Conservation (phyloP, 352 stramenopile species). For the Aphanomyces invadans region DNA sequence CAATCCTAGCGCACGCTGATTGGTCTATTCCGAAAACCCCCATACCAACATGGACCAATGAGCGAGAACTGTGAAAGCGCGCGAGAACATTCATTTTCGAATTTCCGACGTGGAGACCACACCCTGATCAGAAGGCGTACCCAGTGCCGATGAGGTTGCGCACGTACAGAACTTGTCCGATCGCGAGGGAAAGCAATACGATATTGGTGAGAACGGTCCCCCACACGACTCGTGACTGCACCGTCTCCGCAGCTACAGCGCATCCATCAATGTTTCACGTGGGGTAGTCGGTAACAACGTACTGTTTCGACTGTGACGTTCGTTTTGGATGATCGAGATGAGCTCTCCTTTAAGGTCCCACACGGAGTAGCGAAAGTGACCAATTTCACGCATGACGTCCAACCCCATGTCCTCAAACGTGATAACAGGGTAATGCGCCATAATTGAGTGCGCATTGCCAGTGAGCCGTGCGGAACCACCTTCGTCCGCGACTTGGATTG, state of each 20-base stretch:
- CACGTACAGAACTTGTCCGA: slow-evolving; percentile 79
- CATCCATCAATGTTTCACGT: slow-evolving; percentile 14
- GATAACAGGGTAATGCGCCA: slow-evolving; percentile 71
- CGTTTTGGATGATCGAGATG: slow-evolving; percentile 69
- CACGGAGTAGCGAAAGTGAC: slow-evolving; percentile 68
- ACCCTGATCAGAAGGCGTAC: slow-evolving; percentile 29
- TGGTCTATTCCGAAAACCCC: no score
- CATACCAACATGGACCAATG: no score
- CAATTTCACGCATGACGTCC: slow-evolving; percentile 74
- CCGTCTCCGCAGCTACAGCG: slow-evolving; percentile 54
- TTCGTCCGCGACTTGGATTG: slow-evolving; percentile 31
- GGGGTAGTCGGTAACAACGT: slow-evolving; percentile 8
- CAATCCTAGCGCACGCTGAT: no score
- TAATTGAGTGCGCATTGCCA: slow-evolving; percentile 46
- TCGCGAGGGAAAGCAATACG: slow-evolving; percentile 65
- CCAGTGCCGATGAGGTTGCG: slow-evolving; percentile 67
- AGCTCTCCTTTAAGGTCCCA: slow-evolving; percentile 72
- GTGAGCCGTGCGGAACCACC: slow-evolving; percentile 43
- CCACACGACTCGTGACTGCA: slow-evolving; percentile 77
- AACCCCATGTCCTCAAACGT: slow-evolving; percentile 72
- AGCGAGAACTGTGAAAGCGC: no score
- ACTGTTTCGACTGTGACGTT: slow-evolving; percentile 68
- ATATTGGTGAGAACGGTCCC: slow-evolving; percentile 71
- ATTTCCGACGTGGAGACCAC: not conserved
- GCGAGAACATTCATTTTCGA: no score